Evolutionary conservation across 176 grass and related monocot species (phyloP).

Genomic region (Triticum monococcum): DNA sequence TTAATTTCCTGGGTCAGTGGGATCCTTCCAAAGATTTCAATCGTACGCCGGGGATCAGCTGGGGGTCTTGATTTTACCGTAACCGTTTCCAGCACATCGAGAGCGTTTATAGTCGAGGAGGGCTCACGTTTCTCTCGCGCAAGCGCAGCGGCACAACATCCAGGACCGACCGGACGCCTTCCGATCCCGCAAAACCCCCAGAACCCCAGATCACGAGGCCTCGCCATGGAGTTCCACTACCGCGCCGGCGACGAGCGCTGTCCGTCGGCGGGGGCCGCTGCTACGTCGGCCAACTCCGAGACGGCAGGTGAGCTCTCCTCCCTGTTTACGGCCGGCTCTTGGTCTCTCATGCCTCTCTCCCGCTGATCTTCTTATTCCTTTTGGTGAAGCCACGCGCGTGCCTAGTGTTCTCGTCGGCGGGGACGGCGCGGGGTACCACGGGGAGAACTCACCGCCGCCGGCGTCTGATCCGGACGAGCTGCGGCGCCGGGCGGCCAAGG

Average conservation of each 20-base stretch:
- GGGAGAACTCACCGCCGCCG: background rate
- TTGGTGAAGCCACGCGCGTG: background rate
- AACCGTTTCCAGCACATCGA: too few relatives aligned
- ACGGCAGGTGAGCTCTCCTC: background rate
- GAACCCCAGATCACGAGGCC: background rate
- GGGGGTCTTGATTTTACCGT: too few relatives aligned
- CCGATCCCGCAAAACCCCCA: background rate
- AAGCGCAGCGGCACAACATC: background rate
- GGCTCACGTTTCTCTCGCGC: background rate
- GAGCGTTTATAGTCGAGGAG: too few relatives aligned
- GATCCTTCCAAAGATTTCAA: too few relatives aligned
- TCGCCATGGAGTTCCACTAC: conserved; percentile 36
- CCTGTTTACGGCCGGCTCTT: too few relatives aligned
- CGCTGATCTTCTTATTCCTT: too few relatives aligned
- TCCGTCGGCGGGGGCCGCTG: background rate
- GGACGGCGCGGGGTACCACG: background rate
- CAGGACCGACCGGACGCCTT: background rate
- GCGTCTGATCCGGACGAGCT: background rate
- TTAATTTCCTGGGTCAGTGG: too few relatives aligned
- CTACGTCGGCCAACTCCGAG: background rate
- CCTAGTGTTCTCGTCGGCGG: background rate
- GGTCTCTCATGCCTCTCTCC: too few relatives aligned
- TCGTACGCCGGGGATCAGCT: too few relatives aligned
- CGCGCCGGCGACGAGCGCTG: conserved; percentile 28
- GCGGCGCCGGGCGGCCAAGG: conserved; percentile 22